These are phyloP conservation scores for Sicyos edulis DNA, from an alignment of 306 rosid genomes.

Conservation along the genomic window DNA sequence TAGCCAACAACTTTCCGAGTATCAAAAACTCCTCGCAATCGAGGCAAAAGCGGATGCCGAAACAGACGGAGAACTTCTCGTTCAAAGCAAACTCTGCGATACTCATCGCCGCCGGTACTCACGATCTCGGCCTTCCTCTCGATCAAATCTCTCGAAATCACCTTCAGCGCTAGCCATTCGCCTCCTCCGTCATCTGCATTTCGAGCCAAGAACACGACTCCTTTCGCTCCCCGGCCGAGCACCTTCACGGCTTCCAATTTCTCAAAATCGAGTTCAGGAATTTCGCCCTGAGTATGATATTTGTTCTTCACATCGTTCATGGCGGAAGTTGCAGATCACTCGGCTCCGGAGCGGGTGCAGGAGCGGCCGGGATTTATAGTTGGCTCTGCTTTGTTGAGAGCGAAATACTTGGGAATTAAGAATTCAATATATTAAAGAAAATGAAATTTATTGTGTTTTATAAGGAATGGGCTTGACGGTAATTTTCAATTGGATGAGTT, in stretches of 20 bases:
- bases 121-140: constrained; percentile 31
- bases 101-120: constrained; percentile 26
- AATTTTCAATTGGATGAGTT: neutral
- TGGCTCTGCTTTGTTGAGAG: neutral
- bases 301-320: constrained; percentile 28
- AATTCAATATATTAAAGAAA: no score
- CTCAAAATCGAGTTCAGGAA: constrained; percentile 33
- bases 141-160: constrained; percentile 53
- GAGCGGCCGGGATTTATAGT: neutral
- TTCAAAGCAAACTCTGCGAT: constrained; percentile 60
- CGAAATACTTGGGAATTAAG: neutral
- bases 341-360: neutral
- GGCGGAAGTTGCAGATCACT: constrained; percentile 17
- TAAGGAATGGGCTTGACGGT: neutral
- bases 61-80: constrained; percentile 56
- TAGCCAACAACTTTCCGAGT: constrained; percentile 52
- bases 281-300: neutral
- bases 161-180: constrained; percentile 60
- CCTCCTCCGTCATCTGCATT: neutral
- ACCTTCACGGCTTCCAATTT: constrained; percentile 49
- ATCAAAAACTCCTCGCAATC: constrained; percentile 49
- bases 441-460: neutral
- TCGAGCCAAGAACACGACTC: constrained; percentile 62
- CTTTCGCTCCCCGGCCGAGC: constrained; percentile 94
- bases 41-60: constrained; percentile 61